Conservation (phyloP, 805 yeast species). For the Scheffersomyces ergatensis region DNA sequence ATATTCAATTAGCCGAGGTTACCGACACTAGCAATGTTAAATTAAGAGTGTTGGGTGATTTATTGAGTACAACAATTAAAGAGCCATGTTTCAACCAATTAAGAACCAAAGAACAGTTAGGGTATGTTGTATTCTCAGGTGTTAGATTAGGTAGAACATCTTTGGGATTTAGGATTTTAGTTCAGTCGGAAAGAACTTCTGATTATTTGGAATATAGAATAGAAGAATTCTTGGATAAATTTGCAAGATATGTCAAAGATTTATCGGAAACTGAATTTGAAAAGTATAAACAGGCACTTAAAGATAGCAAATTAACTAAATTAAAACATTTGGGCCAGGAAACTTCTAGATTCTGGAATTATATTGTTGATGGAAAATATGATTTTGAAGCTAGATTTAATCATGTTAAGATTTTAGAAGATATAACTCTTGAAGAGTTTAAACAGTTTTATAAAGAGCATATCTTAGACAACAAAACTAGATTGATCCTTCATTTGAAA, state of each 20-base stretch:
- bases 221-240: constrained; percentile 54
- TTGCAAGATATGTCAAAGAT: constrained; percentile 44
- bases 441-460: constrained; percentile 49
- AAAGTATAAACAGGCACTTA: constrained; percentile 67
- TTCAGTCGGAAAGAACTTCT: constrained; percentile 81
- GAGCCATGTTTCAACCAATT: constrained; percentile 90
- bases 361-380: constrained; percentile 73
- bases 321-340: constrained; percentile 81
- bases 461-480: constrained; percentile 9
- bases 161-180: constrained; percentile 67
- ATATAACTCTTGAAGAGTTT: constrained; percentile 56
- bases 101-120: constrained; percentile 92
- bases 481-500: constrained; percentile 42
- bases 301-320: constrained; percentile 64
- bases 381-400: constrained; percentile 62
- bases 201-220: constrained; percentile 76
- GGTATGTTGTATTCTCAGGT: constrained; percentile 89
- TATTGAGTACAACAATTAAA: constrained; percentile 68
- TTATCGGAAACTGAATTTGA: constrained; percentile 65
- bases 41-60: constrained; percentile 51
- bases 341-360: constrained; percentile 57
- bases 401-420: constrained; percentile 56
- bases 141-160: constrained; percentile 66
- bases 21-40: constrained; percentile 36
- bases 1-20: constrained; percentile 50